Evolutionary conservation across 164 flowering plant species (phyloP).

Genomic region (Magnolia changhungtana): DNA sequence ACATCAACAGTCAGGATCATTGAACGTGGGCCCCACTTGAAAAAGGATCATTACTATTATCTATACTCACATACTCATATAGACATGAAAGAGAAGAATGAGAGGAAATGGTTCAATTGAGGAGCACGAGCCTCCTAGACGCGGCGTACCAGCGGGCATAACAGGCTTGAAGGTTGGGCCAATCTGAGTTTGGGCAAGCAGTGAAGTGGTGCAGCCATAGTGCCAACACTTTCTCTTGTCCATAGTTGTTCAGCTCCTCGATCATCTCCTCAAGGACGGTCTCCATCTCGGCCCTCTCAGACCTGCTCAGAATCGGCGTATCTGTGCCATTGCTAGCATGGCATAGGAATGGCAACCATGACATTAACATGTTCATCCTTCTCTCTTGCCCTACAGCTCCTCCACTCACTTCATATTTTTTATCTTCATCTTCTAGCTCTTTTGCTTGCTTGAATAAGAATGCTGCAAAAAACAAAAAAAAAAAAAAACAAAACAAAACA

Average conservation of each 20-base stretch:
- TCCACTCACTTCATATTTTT: conserved; percentile 8
- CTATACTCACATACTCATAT: background rate
- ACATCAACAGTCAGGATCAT: no score
- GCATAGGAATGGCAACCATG: conserved; percentile 89
- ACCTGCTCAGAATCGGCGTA: conserved; percentile 44
- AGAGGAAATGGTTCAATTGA: background rate
- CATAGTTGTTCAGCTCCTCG: conserved; percentile 33
- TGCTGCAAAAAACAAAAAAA: conserved; percentile 30
- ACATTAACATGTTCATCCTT: conserved; percentile 49
- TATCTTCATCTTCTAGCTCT: conserved; percentile 34
- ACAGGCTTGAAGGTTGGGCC: conserved; percentile 77
- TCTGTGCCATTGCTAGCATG: conserved; percentile 68
- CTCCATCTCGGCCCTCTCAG: conserved; percentile 60
- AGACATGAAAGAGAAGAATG: background rate
- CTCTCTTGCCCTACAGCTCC: conserved; percentile 15
- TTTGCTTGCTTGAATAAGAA: conserved; percentile 63
- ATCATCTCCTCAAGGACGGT: conserved; percentile 49
- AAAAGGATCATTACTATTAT: background rate
- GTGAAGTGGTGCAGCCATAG: conserved; percentile 84
- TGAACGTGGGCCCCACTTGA: no score
- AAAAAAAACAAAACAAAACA: background rate
- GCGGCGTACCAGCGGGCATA: conserved; percentile 63
- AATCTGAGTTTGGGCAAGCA: conserved; percentile 55
- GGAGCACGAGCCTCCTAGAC: conserved; percentile 45
- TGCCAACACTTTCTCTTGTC: conserved; percentile 65